These are phyloP conservation scores for Spiraea crenata DNA, from an alignment of 331 rosid species.

Conservation along the genomic window DNA sequence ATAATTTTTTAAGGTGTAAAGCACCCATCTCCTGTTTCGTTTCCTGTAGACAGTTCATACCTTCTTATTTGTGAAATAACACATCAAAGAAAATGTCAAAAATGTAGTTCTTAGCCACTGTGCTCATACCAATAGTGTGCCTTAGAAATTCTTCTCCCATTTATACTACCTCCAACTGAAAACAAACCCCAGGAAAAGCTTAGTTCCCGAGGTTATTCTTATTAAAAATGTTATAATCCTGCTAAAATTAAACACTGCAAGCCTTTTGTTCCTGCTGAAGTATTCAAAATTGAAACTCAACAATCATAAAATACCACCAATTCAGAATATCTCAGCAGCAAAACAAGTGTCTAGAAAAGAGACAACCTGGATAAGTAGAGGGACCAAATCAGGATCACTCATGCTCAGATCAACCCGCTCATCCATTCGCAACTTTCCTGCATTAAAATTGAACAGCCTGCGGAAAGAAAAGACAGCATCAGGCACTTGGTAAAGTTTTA, in stretches of 20 bases:
- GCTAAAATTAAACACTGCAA: background rate
- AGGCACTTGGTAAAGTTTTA: background rate
- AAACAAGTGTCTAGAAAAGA: conserved; percentile 10
- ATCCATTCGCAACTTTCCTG: conserved; percentile 82
- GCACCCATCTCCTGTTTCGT: background rate
- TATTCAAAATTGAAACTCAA: background rate
- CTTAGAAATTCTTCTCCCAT: background rate
- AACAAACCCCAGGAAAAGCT: background rate
- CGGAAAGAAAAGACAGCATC: conserved; percentile 31
- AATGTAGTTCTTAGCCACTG: background rate
- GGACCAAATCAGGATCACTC: conserved; percentile 96
- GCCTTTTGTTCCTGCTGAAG: no score
- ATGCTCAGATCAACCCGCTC: conserved; percentile 78
- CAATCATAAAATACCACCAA: background rate
- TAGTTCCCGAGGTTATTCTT: background rate
- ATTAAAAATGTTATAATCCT: background rate
- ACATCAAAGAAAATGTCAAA: background rate
- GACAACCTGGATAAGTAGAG: conserved; percentile 84
- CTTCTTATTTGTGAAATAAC: background rate
- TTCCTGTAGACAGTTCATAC: background rate
- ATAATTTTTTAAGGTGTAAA: background rate
- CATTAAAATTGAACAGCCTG: conserved; percentile 84
- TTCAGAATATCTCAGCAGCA: conserved; percentile 10
- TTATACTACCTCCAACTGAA: background rate
- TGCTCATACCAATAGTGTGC: background rate